phyloP scores from a whole-genome alignment of 768 basidiomycete genomes.

The Suillus occidentalis region DNA sequence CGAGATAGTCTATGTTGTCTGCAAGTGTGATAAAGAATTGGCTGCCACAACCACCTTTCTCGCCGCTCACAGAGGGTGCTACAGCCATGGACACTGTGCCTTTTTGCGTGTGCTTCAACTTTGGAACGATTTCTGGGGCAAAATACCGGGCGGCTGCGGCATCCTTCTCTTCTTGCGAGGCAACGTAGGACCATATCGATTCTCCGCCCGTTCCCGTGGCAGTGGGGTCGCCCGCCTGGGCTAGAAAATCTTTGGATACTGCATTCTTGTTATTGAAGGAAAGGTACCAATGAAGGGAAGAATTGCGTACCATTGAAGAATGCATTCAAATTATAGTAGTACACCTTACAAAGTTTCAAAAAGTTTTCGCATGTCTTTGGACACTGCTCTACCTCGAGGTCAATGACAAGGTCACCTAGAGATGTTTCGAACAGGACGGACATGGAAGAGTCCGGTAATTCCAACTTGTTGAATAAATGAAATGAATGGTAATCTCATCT shows the following conservation, averaged over 20 bases:
- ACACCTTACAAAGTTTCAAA: slow-evolving; percentile 94
- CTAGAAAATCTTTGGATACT: slow-evolving; percentile 98
- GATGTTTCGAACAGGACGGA: slow-evolving; percentile 97
- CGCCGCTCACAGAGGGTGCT: slow-evolving; percentile 71
- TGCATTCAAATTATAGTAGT: slow-evolving; percentile 95
- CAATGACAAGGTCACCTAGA: slow-evolving; percentile 94
- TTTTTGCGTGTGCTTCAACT: slow-evolving; percentile 77
- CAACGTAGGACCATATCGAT: slow-evolving; percentile 79
- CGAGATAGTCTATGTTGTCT: slow-evolving; percentile 91
- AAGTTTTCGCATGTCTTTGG: slow-evolving; percentile 95
- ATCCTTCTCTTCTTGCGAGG: slow-evolving; percentile 40
- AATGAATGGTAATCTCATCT: not conserved
- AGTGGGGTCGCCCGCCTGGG: slow-evolving; percentile 94
- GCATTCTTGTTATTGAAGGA: slow-evolving; percentile 8
- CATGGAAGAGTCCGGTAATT: slow-evolving; percentile 49
- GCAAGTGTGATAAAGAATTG: slow-evolving; percentile 97
- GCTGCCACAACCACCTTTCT: slow-evolving; percentile 81
- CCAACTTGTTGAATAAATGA: not conserved
- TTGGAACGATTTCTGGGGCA: slow-evolving; percentile 75
- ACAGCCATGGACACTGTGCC: slow-evolving; percentile 99
- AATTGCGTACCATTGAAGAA: slow-evolving; percentile 90
- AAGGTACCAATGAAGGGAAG: not conserved
- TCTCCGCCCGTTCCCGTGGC: slow-evolving; percentile 94
- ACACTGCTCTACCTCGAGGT: slow-evolving; percentile 88
- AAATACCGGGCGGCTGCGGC: slow-evolving; percentile 74